Percentiles rank a stretch among this genome's conserved stretches.
phyloP scores from a whole-genome alignment of 192 early-diverging fungal genomes.

The Podila clonocystis region DNA sequence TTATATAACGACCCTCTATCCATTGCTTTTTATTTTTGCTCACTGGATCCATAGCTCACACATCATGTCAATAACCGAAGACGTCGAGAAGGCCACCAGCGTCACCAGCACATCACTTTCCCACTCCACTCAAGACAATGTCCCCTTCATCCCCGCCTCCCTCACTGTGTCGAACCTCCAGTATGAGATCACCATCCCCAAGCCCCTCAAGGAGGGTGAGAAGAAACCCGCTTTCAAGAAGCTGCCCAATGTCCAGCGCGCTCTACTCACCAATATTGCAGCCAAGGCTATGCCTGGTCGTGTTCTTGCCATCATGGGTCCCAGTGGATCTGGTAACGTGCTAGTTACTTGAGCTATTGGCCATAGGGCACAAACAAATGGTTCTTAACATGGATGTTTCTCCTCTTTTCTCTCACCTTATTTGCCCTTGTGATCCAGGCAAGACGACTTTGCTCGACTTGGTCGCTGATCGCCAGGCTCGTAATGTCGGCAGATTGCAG shows the following conservation, averaged over 20 bases:
- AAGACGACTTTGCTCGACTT: slow-evolving; percentile 74
- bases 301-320: slow-evolving; percentile 71
- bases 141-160: slow-evolving; percentile 44
- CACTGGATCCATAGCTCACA: not conserved
- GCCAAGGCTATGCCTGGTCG: slow-evolving; percentile 58
- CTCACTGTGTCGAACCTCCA: slow-evolving; percentile 29
- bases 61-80: slow-evolving; percentile 8
- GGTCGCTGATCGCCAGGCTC: slow-evolving; percentile 63
- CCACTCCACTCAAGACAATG: slow-evolving; percentile 1
- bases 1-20: not conserved
- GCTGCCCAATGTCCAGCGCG: slow-evolving; percentile 24
- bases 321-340: slow-evolving; percentile 57
- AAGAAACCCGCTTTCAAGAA: slow-evolving; percentile 40
- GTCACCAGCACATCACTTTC: slow-evolving; percentile 8
- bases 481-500: slow-evolving; percentile 48
- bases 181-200: slow-evolving; percentile 42
- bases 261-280: slow-evolving; percentile 28
- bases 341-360: too few species aligned
- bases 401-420: not conserved
- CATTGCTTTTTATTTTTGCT: not conserved
- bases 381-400: too few species aligned
- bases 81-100: slow-evolving; percentile 13
- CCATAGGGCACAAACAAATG: too few species aligned
- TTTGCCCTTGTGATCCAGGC: slow-evolving; percentile 31
- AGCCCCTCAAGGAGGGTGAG: slow-evolving; percentile 26